Percentiles rank a stretch among this genome's conserved stretches.
These are phyloP conservation scores for Nakazawaea populi DNA, from an alignment of 805 yeast genomes.

Conservation along the genomic window DNA sequence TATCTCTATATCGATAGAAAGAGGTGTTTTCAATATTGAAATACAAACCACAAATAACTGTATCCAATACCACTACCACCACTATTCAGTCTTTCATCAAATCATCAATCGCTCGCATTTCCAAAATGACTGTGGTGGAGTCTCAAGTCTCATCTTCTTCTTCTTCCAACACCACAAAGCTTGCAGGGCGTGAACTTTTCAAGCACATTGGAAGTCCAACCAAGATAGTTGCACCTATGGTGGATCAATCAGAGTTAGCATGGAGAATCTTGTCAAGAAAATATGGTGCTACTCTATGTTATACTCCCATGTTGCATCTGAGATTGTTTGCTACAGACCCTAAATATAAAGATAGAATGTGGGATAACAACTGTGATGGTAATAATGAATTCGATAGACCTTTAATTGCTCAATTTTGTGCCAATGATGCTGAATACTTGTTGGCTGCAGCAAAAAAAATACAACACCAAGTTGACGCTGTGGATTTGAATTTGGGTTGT, in stretches of 20 bases:
- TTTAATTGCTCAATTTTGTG: slow-evolving; percentile 90
- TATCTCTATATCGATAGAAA: no score
- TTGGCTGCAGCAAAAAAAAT: slow-evolving; percentile 77
- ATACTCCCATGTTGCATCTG: slow-evolving; percentile 97
- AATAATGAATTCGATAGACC: slow-evolving; percentile 69
- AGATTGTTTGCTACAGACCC: slow-evolving; percentile 79
- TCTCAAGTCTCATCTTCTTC: background rate
- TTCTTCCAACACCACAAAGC: slow-evolving; percentile 15
- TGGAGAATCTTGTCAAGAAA: slow-evolving; percentile 85
- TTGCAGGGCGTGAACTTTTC: slow-evolving; percentile 63
- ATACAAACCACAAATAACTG: background rate
- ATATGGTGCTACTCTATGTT: slow-evolving; percentile 91
- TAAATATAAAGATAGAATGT: slow-evolving; percentile 73
- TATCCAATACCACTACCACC: background rate
- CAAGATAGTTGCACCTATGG: slow-evolving; percentile 97
- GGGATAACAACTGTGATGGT: slow-evolving; percentile 69
- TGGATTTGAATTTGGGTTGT: slow-evolving; percentile 92
- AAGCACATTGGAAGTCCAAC: slow-evolving; percentile 67
- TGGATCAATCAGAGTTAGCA: slow-evolving; percentile 92
- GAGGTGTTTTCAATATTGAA: no score
- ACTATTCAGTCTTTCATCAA: slow-evolving; percentile 3
- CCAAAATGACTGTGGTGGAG: background rate
- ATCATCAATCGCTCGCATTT: background rate
- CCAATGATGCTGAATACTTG: slow-evolving; percentile 85
- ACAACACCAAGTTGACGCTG: slow-evolving; percentile 86